phyloP scores from a whole-genome alignment of 352 stramenopile genomes.

The Globisporangium spinosum region DNA sequence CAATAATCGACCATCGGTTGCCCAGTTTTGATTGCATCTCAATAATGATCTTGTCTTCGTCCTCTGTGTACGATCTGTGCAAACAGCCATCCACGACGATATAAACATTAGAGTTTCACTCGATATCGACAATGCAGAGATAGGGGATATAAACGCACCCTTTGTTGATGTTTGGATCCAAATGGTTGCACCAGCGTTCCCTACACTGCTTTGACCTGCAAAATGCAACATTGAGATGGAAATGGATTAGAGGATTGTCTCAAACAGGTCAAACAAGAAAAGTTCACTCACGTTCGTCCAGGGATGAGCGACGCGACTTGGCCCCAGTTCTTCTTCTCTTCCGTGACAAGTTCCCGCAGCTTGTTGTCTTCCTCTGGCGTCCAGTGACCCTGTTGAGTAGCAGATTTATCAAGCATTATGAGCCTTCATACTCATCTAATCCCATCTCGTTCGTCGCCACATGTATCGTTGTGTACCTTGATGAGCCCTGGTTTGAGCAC shows the following conservation, averaged over 20 bases:
- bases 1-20: slow-evolving; percentile 92
- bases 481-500: slow-evolving; percentile 91
- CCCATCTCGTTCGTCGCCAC: slow-evolving; percentile 2
- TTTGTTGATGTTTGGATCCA: slow-evolving; percentile 93
- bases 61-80: slow-evolving; percentile 76
- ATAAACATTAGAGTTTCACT: neutral
- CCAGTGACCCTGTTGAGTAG: slow-evolving; percentile 80
- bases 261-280: neutral
- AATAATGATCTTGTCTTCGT: slow-evolving; percentile 92
- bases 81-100: neutral
- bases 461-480: slow-evolving; percentile 57
- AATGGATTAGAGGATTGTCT: neutral
- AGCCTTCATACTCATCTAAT: neutral
- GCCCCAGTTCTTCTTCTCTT: slow-evolving; percentile 90
- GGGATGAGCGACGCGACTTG: slow-evolving; percentile 80
- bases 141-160: slow-evolving; percentile 41
- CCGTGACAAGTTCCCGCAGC: slow-evolving; percentile 73
- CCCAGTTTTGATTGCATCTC: slow-evolving; percentile 90
- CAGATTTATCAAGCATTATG: neutral
- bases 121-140: no score
- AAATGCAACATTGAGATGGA: neutral
- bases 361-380: slow-evolving; percentile 89
- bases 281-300: slow-evolving; percentile 66
- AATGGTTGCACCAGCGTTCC: slow-evolving; percentile 90
- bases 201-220: slow-evolving; percentile 90